Percentiles rank a stretch among this genome's conserved stretches.
Conservation (phyloP, 2,329 filamentous ascomycete genomes). For the Venturiaceae sp. region DNA sequence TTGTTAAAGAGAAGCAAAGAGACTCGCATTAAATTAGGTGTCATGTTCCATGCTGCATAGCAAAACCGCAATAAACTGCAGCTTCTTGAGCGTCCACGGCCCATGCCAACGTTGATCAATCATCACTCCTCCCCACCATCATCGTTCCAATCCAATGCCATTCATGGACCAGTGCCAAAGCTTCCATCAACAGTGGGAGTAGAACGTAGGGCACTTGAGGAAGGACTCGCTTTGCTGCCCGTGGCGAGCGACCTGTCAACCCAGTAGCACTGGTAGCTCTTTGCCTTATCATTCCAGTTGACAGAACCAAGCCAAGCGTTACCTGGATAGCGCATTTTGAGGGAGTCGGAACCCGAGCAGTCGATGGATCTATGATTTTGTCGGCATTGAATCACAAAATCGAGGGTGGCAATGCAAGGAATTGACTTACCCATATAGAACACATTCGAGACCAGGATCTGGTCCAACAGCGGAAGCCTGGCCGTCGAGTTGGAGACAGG, state of each 20-base stretch:
- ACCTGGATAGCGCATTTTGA: not conserved
- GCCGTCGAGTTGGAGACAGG: not conserved
- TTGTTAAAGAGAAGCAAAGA: no score
- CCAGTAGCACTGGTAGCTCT: conserved; percentile 4
- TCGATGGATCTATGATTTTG: not conserved
- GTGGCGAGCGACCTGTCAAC: not conserved
- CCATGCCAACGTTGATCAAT: not conserved
- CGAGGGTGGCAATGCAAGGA: no score
- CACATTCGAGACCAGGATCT: not conserved
- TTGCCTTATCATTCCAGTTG: not conserved
- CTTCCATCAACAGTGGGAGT: not conserved
- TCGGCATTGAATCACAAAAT: not conserved
- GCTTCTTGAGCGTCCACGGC: not conserved
- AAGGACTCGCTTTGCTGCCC: not conserved
- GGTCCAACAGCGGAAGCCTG: not conserved
- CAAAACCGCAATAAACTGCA: not conserved
- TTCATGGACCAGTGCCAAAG: not conserved
- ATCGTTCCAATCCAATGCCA: no score
- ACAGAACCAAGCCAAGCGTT: conserved; percentile 1
- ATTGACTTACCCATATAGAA: not conserved
- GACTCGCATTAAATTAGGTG: no score
- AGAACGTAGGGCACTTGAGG: no score
- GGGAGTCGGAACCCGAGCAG: not conserved
- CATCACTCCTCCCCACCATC: not conserved
- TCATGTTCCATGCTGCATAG: not conserved